A percentile compares a stretch with the other conserved stretches of the same genome.
These are phyloP conservation scores for Apiospora pterosperma DNA, from an alignment of 2,329 filamentous ascomycete species.

Conservation along the genomic window DNA sequence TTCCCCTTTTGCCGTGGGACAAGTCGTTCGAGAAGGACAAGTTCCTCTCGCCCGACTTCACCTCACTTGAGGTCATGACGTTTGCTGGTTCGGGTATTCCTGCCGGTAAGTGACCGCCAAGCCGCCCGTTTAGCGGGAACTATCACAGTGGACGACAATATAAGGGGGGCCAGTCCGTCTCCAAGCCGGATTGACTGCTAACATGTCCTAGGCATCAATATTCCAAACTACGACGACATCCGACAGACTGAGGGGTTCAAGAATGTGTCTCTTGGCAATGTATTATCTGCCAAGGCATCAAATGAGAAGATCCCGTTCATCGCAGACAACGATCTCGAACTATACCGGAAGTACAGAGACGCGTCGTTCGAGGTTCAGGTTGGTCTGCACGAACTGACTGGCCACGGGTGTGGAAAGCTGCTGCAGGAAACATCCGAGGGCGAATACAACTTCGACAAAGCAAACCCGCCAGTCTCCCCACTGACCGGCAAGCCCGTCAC, in stretches of 20 bases:
- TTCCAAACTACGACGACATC: slow-evolving; percentile 70
- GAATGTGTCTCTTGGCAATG: slow-evolving; percentile 90
- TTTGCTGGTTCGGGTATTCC: slow-evolving; percentile 70
- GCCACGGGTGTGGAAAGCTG: slow-evolving; percentile 90
- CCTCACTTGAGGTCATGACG: slow-evolving; percentile 84
- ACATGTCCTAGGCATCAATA: slow-evolving; percentile 9
- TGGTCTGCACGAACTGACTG: slow-evolving; percentile 81
- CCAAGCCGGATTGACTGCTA: slow-evolving; percentile 10
- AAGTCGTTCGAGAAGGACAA: slow-evolving; percentile 93
- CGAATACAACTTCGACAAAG: slow-evolving; percentile 81
- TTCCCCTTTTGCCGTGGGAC: slow-evolving; percentile 85
- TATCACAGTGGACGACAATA: not conserved
- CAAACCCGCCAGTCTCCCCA: slow-evolving; percentile 78
- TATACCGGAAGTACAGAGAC: slow-evolving; percentile 82
- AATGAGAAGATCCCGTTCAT: slow-evolving; percentile 94
- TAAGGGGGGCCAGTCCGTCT: not conserved
- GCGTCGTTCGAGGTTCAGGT: slow-evolving; percentile 93
- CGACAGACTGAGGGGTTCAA: slow-evolving; percentile 85
- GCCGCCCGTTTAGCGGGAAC: not conserved
- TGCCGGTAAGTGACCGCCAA: slow-evolving; percentile 41
- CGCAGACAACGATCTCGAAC: slow-evolving; percentile 67
- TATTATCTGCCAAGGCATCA: slow-evolving; percentile 84
- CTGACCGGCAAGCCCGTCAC: slow-evolving; percentile 73
- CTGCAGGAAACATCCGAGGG: slow-evolving; percentile 84
- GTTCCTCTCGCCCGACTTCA: slow-evolving; percentile 94